These are phyloP conservation scores for Trichomonas vaginalis DNA, from an alignment of 208 protist species.

Conservation along the genomic window DNA sequence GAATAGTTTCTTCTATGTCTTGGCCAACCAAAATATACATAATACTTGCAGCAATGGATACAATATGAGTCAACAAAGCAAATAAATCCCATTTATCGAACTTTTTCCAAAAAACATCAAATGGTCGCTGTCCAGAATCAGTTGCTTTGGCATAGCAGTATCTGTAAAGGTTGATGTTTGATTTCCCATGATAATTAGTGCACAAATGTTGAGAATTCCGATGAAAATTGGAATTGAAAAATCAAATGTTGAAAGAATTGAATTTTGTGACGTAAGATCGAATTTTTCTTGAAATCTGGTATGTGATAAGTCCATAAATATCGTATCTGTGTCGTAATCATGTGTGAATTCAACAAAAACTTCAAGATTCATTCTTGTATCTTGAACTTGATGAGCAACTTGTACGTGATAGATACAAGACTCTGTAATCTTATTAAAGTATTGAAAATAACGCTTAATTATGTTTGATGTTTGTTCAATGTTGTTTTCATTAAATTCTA, in stretches of 20 bases:
- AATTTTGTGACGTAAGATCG: not conserved
- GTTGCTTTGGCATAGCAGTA: not conserved
- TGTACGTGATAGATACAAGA: not conserved
- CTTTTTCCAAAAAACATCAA: not conserved
- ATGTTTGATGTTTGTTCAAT: not conserved
- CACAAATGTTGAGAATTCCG: not conserved
- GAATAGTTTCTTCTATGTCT: not conserved
- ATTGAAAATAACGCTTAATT: not conserved
- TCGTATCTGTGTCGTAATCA: not conserved
- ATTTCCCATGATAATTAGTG: not conserved
- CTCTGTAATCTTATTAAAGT: not conserved
- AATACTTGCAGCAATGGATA: not conserved
- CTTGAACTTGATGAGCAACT: not conserved
- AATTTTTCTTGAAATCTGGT: not conserved
- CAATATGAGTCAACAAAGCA: not conserved
- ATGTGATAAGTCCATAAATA: not conserved
- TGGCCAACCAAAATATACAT: not conserved
- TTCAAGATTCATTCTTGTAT: not conserved
- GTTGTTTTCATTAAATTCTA: not conserved
- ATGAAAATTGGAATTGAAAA: not conserved
- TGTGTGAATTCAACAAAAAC: not conserved
- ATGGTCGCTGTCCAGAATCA: not conserved
- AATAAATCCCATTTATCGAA: constrained; percentile 12
- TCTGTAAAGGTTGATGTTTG: not conserved
- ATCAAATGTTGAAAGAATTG: not conserved